Evolutionary conservation across 2,329 filamentous ascomycete genomes (phyloP).

Genomic region (Periconia sp.): DNA sequence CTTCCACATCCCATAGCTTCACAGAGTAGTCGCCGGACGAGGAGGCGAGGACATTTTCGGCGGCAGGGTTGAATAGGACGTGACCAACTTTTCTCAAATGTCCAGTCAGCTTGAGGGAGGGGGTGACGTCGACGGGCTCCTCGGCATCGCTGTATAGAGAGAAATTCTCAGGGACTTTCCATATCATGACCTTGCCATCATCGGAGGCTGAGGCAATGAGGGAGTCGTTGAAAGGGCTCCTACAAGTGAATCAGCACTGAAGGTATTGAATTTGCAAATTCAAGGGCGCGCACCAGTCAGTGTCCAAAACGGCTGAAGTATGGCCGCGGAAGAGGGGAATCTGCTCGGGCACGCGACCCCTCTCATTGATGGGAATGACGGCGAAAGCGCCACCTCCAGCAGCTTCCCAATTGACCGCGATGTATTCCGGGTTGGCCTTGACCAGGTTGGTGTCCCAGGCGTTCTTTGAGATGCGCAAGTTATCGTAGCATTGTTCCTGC

Average conservation of each 20-base stretch:
- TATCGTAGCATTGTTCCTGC: conserved; percentile 95
- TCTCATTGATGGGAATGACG: conserved; percentile 87
- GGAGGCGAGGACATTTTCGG: conserved; percentile 92
- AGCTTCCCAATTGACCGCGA: conserved; percentile 98
- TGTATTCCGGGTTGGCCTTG: conserved; percentile 95
- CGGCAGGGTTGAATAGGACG: conserved; percentile 95
- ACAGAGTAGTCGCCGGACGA: conserved; percentile 93
- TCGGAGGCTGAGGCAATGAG: conserved; percentile 93
- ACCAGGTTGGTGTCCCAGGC: conserved; percentile 98
- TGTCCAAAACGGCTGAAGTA: conserved; percentile 93
- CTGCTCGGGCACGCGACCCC: conserved; percentile 85
- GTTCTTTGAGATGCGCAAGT: conserved; percentile 94
- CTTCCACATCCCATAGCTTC: conserved; percentile 92
- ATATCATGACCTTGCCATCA: conserved; percentile 95
- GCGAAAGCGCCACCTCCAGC: conserved; percentile 96
- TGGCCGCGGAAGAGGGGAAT: conserved; percentile 95
- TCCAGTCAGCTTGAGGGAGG: conserved; percentile 78
- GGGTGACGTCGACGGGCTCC: conserved; percentile 77
- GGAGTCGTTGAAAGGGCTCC: conserved; percentile 95
- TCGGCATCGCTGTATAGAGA: conserved; percentile 81
- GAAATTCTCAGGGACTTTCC: conserved; percentile 90
- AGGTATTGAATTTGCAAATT: neutral
- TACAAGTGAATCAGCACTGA: conserved; percentile 42
- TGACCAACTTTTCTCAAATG: conserved; percentile 97
- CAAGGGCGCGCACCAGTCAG: conserved; percentile 68